Evolutionary conservation across 257 asterid species (phyloP), one percentile per base, ranked within the genome.

Genomic region (Solanum sitiens): DNA sequence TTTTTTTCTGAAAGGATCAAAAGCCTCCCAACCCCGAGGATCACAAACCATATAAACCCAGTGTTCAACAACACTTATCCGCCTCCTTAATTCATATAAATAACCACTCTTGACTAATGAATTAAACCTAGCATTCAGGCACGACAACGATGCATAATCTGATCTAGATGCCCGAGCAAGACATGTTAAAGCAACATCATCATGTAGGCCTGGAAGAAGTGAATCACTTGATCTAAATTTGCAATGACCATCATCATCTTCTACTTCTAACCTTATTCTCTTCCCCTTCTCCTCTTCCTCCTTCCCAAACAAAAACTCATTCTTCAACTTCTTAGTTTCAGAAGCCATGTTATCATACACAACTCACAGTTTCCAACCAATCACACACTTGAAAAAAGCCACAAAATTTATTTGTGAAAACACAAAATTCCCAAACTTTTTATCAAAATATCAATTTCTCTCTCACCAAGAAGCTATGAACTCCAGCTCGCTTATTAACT

Each of bases 1-100:
- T 83, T 91, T 96, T 23, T 95, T 89, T 67, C 93, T 89, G 70
- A 91, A 92, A 53, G 96, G 98, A 89, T 96, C 96, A 45, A 96
- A 96, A 2, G 98, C 98, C 91, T 96, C 98, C 98, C 98, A 96
- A 65, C 95, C 98, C 91, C 98, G 92, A 2, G 98, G 98, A 88
- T 96, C 98, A 91, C 98, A 94, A 40, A 95, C 98, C 95, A 95
- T 93, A 83, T 95, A 95, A 74, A 95, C 98, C 98, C 98, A 95
- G 86, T 95, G 98, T 93, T 96, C 98, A 77, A 93, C 90, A 71
- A 92, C 83, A 56, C 92, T 89, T 88, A 94, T 85, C 88, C 92
- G 98, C 91, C 96, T 95, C 53, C 98, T 89, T 86, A 95, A 86
- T 90, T 93, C 98, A 83, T 96, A 96, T 72, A 96, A 90, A 88